Conservation (phyloP, 495 filamentous ascomycete species). For the Aspergillus kassunensis region DNA sequence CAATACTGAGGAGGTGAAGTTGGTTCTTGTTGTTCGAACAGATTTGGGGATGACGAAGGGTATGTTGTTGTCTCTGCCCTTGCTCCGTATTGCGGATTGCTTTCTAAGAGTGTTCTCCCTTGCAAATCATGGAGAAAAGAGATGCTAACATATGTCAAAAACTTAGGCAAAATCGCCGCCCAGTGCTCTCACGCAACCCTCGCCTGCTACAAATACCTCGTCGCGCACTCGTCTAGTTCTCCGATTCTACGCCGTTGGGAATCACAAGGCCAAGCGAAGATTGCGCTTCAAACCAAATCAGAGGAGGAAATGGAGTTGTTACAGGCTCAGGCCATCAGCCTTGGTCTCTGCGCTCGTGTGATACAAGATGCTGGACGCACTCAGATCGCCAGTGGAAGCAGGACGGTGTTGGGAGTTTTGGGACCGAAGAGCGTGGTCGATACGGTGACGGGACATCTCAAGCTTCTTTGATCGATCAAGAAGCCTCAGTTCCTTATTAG, state of each 20-base stretch:
- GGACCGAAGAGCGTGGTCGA: slow-evolving; percentile 86
- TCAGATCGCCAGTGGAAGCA: slow-evolving; percentile 89
- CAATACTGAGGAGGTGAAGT: slow-evolving; percentile 79
- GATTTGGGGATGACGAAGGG: slow-evolving; percentile 97
- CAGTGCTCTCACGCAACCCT: slow-evolving; percentile 95
- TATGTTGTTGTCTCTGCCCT: too few relatives aligned
- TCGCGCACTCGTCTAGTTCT: slow-evolving; percentile 51
- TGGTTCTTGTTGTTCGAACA: slow-evolving; percentile 87
- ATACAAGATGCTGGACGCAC: slow-evolving; percentile 95
- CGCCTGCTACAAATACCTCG: slow-evolving; percentile 87
- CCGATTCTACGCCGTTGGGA: slow-evolving; percentile 84
- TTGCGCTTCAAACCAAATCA: slow-evolving; percentile 77
- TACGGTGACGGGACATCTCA: slow-evolving; percentile 80
- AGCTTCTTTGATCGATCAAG: slow-evolving; percentile 59
- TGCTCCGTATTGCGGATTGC: too few relatives aligned
- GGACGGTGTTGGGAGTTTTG: slow-evolving; percentile 86
- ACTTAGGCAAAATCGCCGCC: slow-evolving; percentile 88
- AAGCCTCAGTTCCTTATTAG: too few relatives aligned
- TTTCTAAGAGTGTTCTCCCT: too few relatives aligned
- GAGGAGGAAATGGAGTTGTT: slow-evolving; percentile 78
- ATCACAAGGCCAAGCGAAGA: slow-evolving; percentile 77
- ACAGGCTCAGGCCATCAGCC: slow-evolving; percentile 71
- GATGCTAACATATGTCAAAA: not conserved
- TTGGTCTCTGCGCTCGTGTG: slow-evolving; percentile 82
- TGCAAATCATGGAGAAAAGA: too few relatives aligned